Evolutionary conservation across 768 basidiomycete species (phyloP).

Genomic region (Chalciporus sphaerocephalus): DNA sequence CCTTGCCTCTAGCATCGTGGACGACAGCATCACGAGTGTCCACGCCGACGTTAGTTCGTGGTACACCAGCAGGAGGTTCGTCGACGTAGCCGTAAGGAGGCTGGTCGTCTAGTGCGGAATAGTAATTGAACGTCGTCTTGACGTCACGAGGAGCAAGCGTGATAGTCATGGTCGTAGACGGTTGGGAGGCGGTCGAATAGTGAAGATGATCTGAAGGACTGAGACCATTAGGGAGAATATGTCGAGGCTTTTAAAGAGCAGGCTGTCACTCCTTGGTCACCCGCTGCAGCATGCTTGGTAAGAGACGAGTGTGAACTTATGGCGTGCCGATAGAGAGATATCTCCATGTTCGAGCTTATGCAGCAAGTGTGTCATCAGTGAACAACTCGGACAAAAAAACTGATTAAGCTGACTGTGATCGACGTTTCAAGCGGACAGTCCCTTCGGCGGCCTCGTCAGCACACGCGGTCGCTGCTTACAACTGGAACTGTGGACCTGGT

Average conservation of each 20-base stretch:
- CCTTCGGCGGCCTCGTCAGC: no score
- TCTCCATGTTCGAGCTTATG: slow-evolving; percentile 6
- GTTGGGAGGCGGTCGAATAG: background rate
- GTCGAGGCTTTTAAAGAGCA: slow-evolving; percentile 8
- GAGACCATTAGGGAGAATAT: slow-evolving; percentile 1
- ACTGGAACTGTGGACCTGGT: no score
- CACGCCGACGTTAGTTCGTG: slow-evolving; percentile 29
- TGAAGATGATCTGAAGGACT: background rate
- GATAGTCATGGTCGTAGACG: slow-evolving; percentile 16
- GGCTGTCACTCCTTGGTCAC: background rate
- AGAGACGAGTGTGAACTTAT: background rate
- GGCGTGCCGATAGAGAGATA: no score
- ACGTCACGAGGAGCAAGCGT: slow-evolving; percentile 33
- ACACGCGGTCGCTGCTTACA: no score
- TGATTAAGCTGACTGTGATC: no score
- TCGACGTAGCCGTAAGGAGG: slow-evolving; percentile 34
- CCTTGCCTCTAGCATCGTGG: slow-evolving; percentile 33
- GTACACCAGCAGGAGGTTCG: slow-evolving; percentile 25
- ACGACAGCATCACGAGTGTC: slow-evolving; percentile 20
- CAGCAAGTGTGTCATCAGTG: slow-evolving; percentile 10
- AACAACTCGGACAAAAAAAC: no score
- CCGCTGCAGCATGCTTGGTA: slow-evolving; percentile 1
- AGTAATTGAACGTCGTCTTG: slow-evolving; percentile 37
- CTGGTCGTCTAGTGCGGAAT: slow-evolving; percentile 25
- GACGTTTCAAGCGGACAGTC: no score